Evolutionary conservation across 2,329 filamentous ascomycete species (phyloP), one percentile per base, ranked within the genome.

Genomic region (Purpureocillium takamizusanense): DNA sequence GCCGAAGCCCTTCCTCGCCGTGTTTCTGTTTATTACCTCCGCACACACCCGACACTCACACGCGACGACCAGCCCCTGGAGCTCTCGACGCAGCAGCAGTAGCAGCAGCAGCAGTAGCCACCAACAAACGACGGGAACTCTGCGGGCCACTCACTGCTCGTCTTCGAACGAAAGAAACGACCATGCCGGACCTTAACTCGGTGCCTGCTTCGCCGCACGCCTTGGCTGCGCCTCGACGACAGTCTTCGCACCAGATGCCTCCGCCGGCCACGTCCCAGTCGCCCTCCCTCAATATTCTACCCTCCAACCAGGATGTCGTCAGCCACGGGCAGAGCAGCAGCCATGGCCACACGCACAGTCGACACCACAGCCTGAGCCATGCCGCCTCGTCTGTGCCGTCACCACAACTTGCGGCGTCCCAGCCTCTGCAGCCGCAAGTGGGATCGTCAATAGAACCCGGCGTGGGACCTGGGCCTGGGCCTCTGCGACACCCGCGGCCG

Each of bases 401-500:
- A 34, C 47, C 54, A 13, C 44, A 39, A 16, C 39, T 42, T 8
- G 15, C 37, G 17, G 38, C 44, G 16, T 31, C 38, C 35, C 45
- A 52, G 37, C 40, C 46, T 27, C 49, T 53, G 29, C 58, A 58
- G 35, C 44, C 57, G 5, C 54, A 57, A 18, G 53, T 58, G 3
- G 40, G 31, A 57, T 66, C 47, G 63, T 36, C 44, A 4, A 25
- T 32, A 1, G 59, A 62, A 34, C 59, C 66, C 1, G 69, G 65
- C 12, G 69, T 76, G 33, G 70, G 68, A 21, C 56, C 66, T 25
- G 78, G 78, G 0, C 76, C 78, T 40, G 85, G 83, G 0, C 89
- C 90, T 4, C 65, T 94, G 51, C 78, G 90, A 45, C 89, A 95
- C 58, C 89, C 90, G 6, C 76, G 86, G 28, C 89, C 89, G 4